These are phyloP conservation scores for Irpex sp. DNA, from an alignment of 1,284 basidiomycete genomes.

Conservation along the genomic window DNA sequence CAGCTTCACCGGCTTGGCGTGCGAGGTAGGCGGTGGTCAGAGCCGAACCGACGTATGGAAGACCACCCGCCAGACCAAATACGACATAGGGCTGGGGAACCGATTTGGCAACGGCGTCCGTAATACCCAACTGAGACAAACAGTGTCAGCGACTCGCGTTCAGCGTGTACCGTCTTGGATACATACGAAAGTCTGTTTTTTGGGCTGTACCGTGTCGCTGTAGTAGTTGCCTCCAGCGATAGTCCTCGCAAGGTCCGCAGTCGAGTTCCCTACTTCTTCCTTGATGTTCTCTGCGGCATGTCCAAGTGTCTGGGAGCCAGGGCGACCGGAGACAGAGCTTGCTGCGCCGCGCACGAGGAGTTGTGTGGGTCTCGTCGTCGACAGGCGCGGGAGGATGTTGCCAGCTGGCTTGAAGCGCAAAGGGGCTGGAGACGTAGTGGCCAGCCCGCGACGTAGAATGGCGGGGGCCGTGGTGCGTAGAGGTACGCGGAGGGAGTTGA, in stretches of 20 bases:
- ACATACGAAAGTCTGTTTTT: slow-evolving; percentile 54
- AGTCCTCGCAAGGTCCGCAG: slow-evolving; percentile 63
- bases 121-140: slow-evolving; percentile 58
- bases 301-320: slow-evolving; percentile 63
- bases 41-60: slow-evolving; percentile 83
- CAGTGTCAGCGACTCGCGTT: background rate
- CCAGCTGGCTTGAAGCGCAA: slow-evolving; percentile 4
- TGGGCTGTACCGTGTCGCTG: slow-evolving; percentile 38
- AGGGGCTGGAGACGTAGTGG: slow-evolving; percentile 7
- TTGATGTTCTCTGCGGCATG: slow-evolving; percentile 70
- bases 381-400: background rate
- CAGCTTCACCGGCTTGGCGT: slow-evolving; percentile 67
- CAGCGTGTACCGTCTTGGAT: background rate
- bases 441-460: slow-evolving; percentile 10
- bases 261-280: slow-evolving; percentile 71
- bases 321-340: slow-evolving; percentile 56
- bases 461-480: slow-evolving; percentile 11
- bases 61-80: slow-evolving; percentile 61
- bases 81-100: slow-evolving; percentile 66
- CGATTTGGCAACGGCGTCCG: slow-evolving; percentile 54
- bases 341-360: slow-evolving; percentile 36
- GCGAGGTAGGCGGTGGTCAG: slow-evolving; percentile 79
- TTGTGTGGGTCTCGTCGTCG: background rate
- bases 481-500: slow-evolving; percentile 10
- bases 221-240: slow-evolving; percentile 66